These are phyloP conservation scores for Pseudogymnoascus sp. DNA, from an alignment of 2,329 filamentous ascomycete genomes.

Conservation along the genomic window DNA sequence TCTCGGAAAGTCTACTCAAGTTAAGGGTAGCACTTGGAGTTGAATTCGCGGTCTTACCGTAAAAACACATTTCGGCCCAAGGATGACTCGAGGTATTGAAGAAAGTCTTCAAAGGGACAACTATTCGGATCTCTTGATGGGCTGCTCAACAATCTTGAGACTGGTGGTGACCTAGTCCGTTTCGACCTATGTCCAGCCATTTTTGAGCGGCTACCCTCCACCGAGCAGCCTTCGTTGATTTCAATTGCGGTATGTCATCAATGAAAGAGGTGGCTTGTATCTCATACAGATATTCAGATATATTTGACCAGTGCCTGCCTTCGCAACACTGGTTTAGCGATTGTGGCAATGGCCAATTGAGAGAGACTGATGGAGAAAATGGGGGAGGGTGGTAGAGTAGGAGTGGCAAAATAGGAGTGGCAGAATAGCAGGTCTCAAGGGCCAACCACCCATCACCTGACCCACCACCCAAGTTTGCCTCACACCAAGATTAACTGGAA, in stretches of 20 bases:
- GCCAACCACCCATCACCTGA: neutral
- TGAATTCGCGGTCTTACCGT: neutral
- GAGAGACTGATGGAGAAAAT: neutral
- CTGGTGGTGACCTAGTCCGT: neutral
- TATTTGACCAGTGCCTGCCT: neutral
- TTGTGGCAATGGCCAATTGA: neutral
- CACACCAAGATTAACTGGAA: neutral
- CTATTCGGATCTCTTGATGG: neutral
- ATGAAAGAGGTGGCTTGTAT: neutral
- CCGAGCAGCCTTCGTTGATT: neutral
- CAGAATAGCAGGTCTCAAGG: neutral
- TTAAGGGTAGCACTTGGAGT: neutral
- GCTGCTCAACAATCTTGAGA: neutral
- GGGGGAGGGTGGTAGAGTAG: neutral
- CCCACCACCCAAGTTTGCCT: neutral
- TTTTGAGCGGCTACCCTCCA: neutral
- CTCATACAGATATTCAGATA: neutral
- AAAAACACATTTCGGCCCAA: neutral
- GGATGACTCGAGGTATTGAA: neutral
- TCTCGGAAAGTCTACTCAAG: neutral
- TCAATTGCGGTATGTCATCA: neutral
- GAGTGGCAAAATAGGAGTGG: too few relatives aligned
- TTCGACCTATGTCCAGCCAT: neutral
- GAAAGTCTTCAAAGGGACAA: slow-evolving; percentile 1
- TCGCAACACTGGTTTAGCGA: neutral